Conservation (phyloP, 2,329 filamentous ascomycete genomes). For the Phialemonium atrogriseum region DNA sequence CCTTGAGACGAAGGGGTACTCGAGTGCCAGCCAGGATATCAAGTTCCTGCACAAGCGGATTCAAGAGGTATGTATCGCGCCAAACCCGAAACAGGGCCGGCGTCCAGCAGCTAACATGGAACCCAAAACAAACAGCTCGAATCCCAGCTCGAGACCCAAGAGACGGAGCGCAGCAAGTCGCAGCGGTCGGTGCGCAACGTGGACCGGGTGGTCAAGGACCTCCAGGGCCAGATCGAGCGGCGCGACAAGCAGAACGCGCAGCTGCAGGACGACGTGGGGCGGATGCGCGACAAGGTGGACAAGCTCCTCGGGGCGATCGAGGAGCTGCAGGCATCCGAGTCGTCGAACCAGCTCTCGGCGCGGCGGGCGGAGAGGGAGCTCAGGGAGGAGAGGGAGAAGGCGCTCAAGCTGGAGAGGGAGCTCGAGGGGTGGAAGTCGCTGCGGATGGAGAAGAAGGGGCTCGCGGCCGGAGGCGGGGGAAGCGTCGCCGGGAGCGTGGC, state of each 20-base stretch:
- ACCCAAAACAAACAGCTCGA: conserved; percentile 59
- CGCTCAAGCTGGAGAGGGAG: conserved; percentile 75
- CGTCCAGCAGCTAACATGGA: too few species aligned
- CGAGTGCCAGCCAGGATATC: conserved; percentile 87
- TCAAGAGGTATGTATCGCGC: too few species aligned
- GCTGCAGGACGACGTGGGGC: conserved; percentile 72
- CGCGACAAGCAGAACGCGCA: conserved; percentile 81
- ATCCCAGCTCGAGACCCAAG: conserved; percentile 74
- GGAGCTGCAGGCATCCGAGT: conserved; percentile 84
- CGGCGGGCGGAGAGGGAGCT: conserved; percentile 86
- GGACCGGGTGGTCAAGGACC: conserved; percentile 87
- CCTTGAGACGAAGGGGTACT: conserved; percentile 94
- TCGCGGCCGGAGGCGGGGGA: too few species aligned
- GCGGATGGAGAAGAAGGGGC: conserved; percentile 55
- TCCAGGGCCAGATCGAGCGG: conserved; percentile 85
- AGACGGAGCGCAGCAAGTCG: conserved; percentile 68
- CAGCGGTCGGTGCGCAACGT: conserved; percentile 86
- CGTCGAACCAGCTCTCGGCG: conserved; percentile 68
- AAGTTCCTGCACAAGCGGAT: conserved; percentile 91
- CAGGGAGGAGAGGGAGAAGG: conserved; percentile 79
- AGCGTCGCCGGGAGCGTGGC: conserved; percentile 11
- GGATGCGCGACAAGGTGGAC: conserved; percentile 84
- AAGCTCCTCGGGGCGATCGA: conserved; percentile 87
- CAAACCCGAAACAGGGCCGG: too few species aligned
- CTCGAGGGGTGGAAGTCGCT: conserved; percentile 77